These are phyloP conservation scores for Fusarium sp. DNA, from an alignment of 2,329 filamentous ascomycete species.

Conservation along the genomic window DNA sequence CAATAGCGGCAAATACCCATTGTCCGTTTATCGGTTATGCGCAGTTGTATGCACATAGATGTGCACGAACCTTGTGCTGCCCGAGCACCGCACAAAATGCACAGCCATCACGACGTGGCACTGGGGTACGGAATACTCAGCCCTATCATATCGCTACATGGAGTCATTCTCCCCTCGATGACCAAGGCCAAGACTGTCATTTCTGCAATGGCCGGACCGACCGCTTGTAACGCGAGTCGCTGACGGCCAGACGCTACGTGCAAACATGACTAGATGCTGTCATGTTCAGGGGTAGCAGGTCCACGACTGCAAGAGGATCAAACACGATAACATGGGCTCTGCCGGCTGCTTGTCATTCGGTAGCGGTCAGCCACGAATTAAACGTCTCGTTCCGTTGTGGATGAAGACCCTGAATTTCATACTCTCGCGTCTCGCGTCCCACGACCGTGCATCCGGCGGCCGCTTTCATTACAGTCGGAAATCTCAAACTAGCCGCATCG, in stretches of 20 bases:
- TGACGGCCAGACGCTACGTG: slow-evolving; percentile 7
- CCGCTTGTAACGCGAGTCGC: neutral
- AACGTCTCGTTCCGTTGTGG: slow-evolving; percentile 9
- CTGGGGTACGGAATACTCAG: slow-evolving; percentile 38
- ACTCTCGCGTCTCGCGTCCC: neutral
- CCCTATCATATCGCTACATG: slow-evolving; percentile 37
- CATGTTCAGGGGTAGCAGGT: slow-evolving; percentile 16
- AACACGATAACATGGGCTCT: neutral
- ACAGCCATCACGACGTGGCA: slow-evolving; percentile 43
- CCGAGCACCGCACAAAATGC: slow-evolving; percentile 17
- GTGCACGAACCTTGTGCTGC: slow-evolving; percentile 28
- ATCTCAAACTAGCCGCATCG: slow-evolving; percentile 10
- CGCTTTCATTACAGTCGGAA: slow-evolving; percentile 19
- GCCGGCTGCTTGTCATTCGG: slow-evolving; percentile 2
- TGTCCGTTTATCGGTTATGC: slow-evolving; percentile 33
- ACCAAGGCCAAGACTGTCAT: slow-evolving; percentile 15
- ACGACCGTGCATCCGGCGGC: slow-evolving; percentile 25
- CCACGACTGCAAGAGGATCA: slow-evolving; percentile 14
- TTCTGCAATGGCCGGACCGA: slow-evolving; percentile 1
- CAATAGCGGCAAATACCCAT: slow-evolving; percentile 31
- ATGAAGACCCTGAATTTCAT: slow-evolving; percentile 28
- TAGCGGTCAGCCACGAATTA: slow-evolving; percentile 26
- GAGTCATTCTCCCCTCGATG: slow-evolving; percentile 10
- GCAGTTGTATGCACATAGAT: slow-evolving; percentile 25
- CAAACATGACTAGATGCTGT: slow-evolving; percentile 1